Evolutionary conservation across 768 basidiomycete genomes (phyloP).

Genomic region (Serpula lacrymans): DNA sequence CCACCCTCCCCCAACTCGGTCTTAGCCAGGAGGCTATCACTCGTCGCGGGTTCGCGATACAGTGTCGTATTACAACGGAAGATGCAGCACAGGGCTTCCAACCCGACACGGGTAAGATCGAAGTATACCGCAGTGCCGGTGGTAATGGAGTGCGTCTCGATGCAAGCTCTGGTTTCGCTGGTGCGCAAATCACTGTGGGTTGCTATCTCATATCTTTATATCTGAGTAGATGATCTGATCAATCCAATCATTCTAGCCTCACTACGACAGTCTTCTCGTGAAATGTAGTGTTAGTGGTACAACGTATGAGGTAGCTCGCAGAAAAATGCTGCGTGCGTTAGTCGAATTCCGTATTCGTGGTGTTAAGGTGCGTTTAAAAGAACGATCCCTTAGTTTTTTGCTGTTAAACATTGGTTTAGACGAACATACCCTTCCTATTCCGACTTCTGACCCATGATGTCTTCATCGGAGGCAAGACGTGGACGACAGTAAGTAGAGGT

Average conservation of each 20-base stretch:
- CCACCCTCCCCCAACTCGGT: conserved; percentile 91
- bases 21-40: conserved; percentile 94
- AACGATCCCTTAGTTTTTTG: no score
- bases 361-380: conserved; percentile 66
- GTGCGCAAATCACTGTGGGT: conserved; percentile 93
- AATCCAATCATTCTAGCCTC: conserved; percentile 55
- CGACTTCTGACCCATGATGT: conserved; percentile 94
- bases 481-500: conserved; percentile 87
- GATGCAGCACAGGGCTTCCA: conserved; percentile 92
- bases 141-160: conserved; percentile 98
- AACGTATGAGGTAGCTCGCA: conserved; percentile 96
- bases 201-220: background rate
- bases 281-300: conserved; percentile 96
- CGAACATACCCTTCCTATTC: conserved; percentile 99
- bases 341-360: conserved; percentile 99
- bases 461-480: conserved; percentile 95
- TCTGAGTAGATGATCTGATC: conserved; percentile 2
- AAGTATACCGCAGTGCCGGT: conserved; percentile 97
- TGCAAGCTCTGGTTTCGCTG: conserved; percentile 95
- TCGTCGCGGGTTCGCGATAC: conserved; percentile 96
- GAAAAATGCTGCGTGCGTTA: conserved; percentile 99
- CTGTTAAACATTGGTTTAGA: conserved; percentile 42
- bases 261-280: conserved; percentile 96
- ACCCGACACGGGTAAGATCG: conserved; percentile 98
- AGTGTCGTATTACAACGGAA: conserved; percentile 98